Evolutionary conservation across 371 early-diverging fungal genomes (phyloP).

Genomic region (Furculomyces boomerangus): DNA sequence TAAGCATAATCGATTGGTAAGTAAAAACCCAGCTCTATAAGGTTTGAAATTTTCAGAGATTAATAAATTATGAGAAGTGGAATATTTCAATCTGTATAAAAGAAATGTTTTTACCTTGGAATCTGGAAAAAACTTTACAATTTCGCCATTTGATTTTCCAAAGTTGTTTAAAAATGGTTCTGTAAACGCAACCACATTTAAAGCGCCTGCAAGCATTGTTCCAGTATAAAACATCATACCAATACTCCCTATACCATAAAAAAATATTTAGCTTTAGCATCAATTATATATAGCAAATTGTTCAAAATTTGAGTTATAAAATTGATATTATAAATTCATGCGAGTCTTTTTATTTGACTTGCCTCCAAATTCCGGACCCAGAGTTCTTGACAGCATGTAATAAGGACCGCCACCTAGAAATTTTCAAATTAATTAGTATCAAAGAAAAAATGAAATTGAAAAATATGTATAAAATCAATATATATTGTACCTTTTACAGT

Average conservation of each 20-base stretch:
- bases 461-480: not conserved
- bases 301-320: too few relatives aligned
- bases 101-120: too few relatives aligned
- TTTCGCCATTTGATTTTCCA: constrained; percentile 25
- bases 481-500: constrained; percentile 22
- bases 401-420: constrained; percentile 43
- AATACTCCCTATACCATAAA: constrained; percentile 30
- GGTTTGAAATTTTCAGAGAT: not conserved
- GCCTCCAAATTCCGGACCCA: constrained; percentile 66
- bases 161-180: constrained; percentile 38
- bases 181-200: constrained; percentile 40
- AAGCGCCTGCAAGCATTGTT: constrained; percentile 31
- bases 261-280: too few relatives aligned
- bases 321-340: too few relatives aligned
- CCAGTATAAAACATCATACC: constrained; percentile 47
- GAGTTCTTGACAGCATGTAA: constrained; percentile 43
- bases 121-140: constrained; percentile 30
- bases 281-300: too few relatives aligned
- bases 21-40: constrained; percentile 21
- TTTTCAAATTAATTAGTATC: not conserved
- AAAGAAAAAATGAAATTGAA: not conserved
- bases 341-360: too few relatives aligned
- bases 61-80: not conserved
- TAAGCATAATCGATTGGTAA: constrained; percentile 29
- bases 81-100: too few relatives aligned